Evolutionary conservation across 345 rosid genomes (phyloP), one percentile per base, ranked within the genome.

Genomic region (Pugionium cornutum): DNA sequence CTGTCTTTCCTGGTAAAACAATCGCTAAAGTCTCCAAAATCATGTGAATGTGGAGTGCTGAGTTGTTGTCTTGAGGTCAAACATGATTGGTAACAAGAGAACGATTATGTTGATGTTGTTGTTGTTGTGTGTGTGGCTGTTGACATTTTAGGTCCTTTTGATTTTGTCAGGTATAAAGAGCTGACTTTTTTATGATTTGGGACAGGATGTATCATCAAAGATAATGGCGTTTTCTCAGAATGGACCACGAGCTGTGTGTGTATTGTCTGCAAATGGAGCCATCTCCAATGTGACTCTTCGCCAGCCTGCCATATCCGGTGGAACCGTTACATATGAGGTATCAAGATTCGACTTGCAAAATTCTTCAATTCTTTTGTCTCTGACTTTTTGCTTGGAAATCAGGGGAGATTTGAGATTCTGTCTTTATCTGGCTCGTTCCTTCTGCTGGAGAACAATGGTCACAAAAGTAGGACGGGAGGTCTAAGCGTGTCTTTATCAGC

Each of bases 371-470:
- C 7, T 29, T 10, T 58, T 46, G 41, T 57, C 33, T 32, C 29
- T 10, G 25, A 68, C 39, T 64, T 44, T 27, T 67, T 50, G 69
- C 9, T 30, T 58, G 30, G 48, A 41, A 53, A 73, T 27, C 65
- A 92, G 98, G 98, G 98, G 8, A 81, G 81, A 58, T 92, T 83
- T 25, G 95, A 86, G 86, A 88, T 92, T 47, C 65, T 92, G 65
- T 89, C 89, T 60, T 72, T 89, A 29, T 84, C 97, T 0, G 98
- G 98, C 25, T 89, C 90, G 7, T 88, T 82, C 63, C 76, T 83
- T 80, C 60, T 76, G 9, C 58, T 83, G 27, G 79, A 64, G 30
- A 62, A 62, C 25, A 62, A 81, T 25, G 82, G 89, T 35, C 67
- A 84, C n/a, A 81, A 66, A 55, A 76, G 80, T 55, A 77, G 80